A percentile compares a stretch with the other conserved stretches of the same genome.
These are phyloP conservation scores for Aspergillus nomiae DNA, from an alignment of 2,329 filamentous ascomycete species.

Conservation along the genomic window DNA sequence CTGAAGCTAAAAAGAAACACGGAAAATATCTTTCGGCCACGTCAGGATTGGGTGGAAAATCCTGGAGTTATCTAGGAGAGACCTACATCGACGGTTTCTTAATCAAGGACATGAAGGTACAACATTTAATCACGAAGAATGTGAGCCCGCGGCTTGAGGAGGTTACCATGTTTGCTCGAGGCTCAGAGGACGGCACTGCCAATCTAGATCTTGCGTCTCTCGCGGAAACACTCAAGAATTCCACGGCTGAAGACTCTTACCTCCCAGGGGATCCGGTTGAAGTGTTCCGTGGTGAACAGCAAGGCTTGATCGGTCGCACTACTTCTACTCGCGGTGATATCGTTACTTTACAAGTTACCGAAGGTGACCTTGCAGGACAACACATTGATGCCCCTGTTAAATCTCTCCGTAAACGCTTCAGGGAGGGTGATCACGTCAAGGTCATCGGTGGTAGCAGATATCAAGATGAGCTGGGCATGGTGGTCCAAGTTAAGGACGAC, in stretches of 20 bases:
- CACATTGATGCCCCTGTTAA: conserved; percentile 91
- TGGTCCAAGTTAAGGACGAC: conserved; percentile 90
- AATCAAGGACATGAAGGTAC: conserved; percentile 90
- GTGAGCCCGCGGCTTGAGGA: conserved; percentile 94
- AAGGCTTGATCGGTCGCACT: conserved; percentile 82
- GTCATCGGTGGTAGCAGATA: conserved; percentile 95
- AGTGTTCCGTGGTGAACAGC: conserved; percentile 93
- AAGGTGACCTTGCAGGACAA: conserved; percentile 80
- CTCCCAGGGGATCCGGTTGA: conserved; percentile 94
- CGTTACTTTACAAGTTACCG: conserved; percentile 80
- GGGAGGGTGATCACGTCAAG: conserved; percentile 94
- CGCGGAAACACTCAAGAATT: conserved; percentile 84
- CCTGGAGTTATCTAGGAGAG: conserved; percentile 83
- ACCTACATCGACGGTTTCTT: conserved; percentile 92
- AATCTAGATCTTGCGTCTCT: conserved; percentile 90
- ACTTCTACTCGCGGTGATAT: conserved; percentile 88
- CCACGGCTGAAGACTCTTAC: conserved; percentile 78
- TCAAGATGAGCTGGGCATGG: conserved; percentile 93
- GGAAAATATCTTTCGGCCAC: conserved; percentile 61
- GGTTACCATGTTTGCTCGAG: conserved; percentile 88
- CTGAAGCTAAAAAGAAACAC: conserved; percentile 87
- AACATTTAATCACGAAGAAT: conserved; percentile 79
- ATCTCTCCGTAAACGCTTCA: conserved; percentile 89
- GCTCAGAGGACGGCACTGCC: conserved; percentile 87
- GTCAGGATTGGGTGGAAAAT: conserved; percentile 61